phyloP scores from a whole-genome alignment of 1,284 basidiomycete species.

The Baeospora myosura region DNA sequence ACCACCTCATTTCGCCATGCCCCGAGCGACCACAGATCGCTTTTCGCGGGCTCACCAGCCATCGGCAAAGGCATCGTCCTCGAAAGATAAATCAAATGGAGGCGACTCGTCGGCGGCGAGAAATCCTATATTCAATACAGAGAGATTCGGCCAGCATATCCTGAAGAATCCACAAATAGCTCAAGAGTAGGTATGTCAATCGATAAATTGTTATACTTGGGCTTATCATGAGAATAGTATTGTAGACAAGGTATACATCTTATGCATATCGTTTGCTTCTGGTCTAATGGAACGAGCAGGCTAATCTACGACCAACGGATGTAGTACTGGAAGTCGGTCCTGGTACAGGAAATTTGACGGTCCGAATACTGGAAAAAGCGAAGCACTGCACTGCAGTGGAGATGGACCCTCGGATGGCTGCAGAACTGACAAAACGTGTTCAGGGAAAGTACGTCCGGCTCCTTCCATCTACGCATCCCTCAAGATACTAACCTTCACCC shows the following conservation, averaged over 20 bases:
- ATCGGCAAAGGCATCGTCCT: slow-evolving; percentile 51
- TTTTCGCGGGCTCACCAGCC: slow-evolving; percentile 74
- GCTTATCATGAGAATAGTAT: slow-evolving; percentile 43
- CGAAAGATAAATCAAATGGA: slow-evolving; percentile 29
- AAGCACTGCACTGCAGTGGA: slow-evolving; percentile 92
- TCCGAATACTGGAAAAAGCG: slow-evolving; percentile 89
- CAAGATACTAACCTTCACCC: slow-evolving; percentile 11
- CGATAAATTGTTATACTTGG: slow-evolving; percentile 8
- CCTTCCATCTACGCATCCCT: slow-evolving; percentile 3
- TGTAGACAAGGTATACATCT: slow-evolving; percentile 55
- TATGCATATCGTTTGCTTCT: neutral
- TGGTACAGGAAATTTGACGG: slow-evolving; percentile 95
- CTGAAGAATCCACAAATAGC: slow-evolving; percentile 90
- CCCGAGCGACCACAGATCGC: slow-evolving; percentile 81
- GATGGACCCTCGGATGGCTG: slow-evolving; percentile 98
- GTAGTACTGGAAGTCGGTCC: slow-evolving; percentile 97
- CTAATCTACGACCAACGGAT: slow-evolving; percentile 90
- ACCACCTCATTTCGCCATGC: too few species aligned
- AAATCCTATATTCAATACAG: slow-evolving; percentile 90
- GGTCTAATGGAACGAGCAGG: slow-evolving; percentile 36
- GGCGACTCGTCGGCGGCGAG: slow-evolving; percentile 18
- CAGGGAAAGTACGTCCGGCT: slow-evolving; percentile 84
- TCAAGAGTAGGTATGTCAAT: slow-evolving; percentile 59
- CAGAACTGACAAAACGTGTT: slow-evolving; percentile 47
- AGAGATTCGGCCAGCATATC: slow-evolving; percentile 95